Evolutionary conservation across 176 grass and related monocot species (phyloP), one percentile per base, ranked within the genome.

Genomic region (Paspalum notatum): DNA sequence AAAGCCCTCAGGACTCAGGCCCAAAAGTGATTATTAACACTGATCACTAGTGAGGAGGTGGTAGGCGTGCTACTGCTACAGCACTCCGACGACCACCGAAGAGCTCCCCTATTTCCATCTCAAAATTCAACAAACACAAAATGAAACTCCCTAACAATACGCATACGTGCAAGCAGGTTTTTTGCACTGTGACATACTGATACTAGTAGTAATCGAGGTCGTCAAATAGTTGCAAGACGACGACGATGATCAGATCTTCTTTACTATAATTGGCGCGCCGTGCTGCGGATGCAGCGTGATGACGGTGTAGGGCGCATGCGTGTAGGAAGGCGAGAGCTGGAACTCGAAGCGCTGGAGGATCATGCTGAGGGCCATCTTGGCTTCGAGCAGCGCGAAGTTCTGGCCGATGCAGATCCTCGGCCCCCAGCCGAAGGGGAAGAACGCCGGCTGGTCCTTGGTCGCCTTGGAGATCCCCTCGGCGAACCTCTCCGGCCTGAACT

Each of bases 401-500:
- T 98, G 95, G 0, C 94, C 91, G 8, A 94, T 87, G 42, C 94
- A 97, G 12, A 94, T 90, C 62, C 89, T 82, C 3, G 87, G 91
- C 0, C 94, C 94, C 87, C 89, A 88, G 0, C 91, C 91, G 4
- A 97, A 97, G 0, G 94, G 89, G 80, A 97, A 87, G 76, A 82
- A 97, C 1, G 77, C 63, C 2, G 54, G 74, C 6, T 85, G 84
- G 40, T 81, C 44, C 49, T 83, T 91, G 12, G 85, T 74, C 5
- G 94, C 94, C 83, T 89, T 98, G 0, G 87, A 92, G 39, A 94
- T 90, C 1, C 91, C 94, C 3, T 86, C 68, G 0, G 89, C 76
- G 39, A 97, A 97, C 39, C 91, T 83, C 56, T 88, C 83, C 0
- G 89, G 94, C 62, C 66, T 97, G 80, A 97, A 97, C 75, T 94